phyloP scores from a whole-genome alignment of 192 early-diverging fungal genomes.

The Coemansia sp. region DNA sequence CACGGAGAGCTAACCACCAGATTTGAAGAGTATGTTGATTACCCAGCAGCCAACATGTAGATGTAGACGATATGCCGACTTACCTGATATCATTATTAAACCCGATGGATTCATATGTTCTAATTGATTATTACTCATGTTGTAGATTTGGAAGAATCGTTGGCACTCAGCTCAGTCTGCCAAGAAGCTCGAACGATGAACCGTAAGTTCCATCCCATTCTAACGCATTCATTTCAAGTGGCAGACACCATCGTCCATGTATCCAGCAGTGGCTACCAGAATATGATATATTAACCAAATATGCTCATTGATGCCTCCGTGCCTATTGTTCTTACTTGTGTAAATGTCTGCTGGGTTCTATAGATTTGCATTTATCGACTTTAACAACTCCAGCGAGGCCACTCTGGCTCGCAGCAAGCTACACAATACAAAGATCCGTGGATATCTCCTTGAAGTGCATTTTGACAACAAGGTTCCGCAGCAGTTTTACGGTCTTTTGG shows the following conservation, averaged over 20 bases:
- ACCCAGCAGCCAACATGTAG: too few relatives aligned
- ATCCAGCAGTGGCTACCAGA: too few relatives aligned
- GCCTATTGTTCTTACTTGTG: neutral
- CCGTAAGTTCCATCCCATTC: constrained; percentile 39
- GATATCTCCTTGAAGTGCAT: constrained; percentile 34
- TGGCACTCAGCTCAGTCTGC: constrained; percentile 24
- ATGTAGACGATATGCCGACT: neutral
- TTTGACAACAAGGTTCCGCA: constrained; percentile 48
- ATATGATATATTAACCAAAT: neutral
- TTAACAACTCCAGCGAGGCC: constrained; percentile 30
- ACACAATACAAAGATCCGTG: constrained; percentile 24
- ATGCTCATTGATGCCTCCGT: neutral
- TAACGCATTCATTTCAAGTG: neutral
- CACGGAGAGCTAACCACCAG: constrained; percentile 33
- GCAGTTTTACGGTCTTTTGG: constrained; percentile 18
- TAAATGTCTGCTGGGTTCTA: neutral
- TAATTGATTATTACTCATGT: neutral
- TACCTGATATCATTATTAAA: neutral
- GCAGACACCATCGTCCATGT: too few relatives aligned
- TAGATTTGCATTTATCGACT: constrained; percentile 52
- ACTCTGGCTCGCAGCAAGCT: constrained; percentile 35
- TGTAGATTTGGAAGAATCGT: constrained; percentile 49
- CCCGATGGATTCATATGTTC: neutral
- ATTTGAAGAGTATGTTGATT: constrained; percentile 45
- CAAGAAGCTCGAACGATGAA: constrained; percentile 24